Percentiles rank a stretch among this genome's conserved stretches.
Evolutionary conservation across 2,329 filamentous ascomycete genomes (phyloP).

Genomic region (Rugonectria rugulosa): DNA sequence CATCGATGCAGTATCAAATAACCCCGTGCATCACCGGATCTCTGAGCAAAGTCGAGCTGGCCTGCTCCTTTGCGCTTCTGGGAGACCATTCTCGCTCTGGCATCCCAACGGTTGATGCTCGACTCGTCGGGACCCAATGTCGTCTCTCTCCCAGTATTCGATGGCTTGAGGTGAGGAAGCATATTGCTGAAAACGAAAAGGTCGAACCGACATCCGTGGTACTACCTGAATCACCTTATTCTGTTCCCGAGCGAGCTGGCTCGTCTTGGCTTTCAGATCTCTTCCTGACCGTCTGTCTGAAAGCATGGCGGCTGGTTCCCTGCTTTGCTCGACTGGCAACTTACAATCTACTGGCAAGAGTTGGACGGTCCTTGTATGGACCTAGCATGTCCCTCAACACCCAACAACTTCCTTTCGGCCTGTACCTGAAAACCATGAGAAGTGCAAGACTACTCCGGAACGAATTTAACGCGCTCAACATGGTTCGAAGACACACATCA

Average conservation of each 20-base stretch:
- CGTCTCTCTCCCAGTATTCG: slow-evolving; percentile 38
- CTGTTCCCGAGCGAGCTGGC: no score
- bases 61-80: slow-evolving; percentile 37
- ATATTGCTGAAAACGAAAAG: slow-evolving; percentile 12
- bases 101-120: slow-evolving; percentile 37
- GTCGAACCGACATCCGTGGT: neutral
- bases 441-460: slow-evolving; percentile 26
- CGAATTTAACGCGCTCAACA: slow-evolving; percentile 38
- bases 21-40: slow-evolving; percentile 1
- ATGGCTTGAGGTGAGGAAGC: slow-evolving; percentile 31
- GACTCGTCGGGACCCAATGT: slow-evolving; percentile 41
- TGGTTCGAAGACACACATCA: slow-evolving; percentile 36
- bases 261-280: neutral
- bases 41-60: slow-evolving; percentile 21
- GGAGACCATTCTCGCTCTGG: slow-evolving; percentile 42
- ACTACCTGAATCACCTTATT: neutral
- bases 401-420: slow-evolving; percentile 41
- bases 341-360: slow-evolving; percentile 2
- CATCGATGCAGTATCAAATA: neutral
- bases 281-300: neutral
- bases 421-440: slow-evolving; percentile 39
- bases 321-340: neutral
- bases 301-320: slow-evolving; percentile 12
- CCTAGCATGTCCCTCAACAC: slow-evolving; percentile 1
- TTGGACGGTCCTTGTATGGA: slow-evolving; percentile 15